Evolutionary conservation across 2,329 filamentous ascomycete species (phyloP).

Genomic region (Fusarium buharicum): DNA sequence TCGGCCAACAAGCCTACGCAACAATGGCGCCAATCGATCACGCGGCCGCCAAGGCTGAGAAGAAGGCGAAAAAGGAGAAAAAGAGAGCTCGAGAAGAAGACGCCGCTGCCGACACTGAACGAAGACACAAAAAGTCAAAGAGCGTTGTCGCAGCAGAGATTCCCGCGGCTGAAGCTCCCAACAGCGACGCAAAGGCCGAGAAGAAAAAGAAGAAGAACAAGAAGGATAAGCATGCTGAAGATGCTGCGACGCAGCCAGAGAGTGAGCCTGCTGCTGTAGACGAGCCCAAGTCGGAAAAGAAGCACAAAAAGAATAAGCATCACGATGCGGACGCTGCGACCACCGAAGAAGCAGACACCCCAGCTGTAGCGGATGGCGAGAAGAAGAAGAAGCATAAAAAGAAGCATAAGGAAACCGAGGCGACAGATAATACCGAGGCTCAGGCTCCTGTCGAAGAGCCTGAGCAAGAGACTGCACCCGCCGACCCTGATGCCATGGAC

Average conservation of each 20-base stretch:
- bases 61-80: conserved; percentile 57
- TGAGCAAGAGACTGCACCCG: conserved; percentile 22
- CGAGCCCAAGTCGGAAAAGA: conserved; percentile 42
- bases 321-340: conserved; percentile 32
- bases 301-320: conserved; percentile 49
- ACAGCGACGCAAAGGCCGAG: conserved; percentile 47
- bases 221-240: conserved; percentile 43
- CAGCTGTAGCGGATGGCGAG: conserved; percentile 28
- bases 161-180: conserved; percentile 37
- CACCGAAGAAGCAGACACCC: conserved; percentile 18
- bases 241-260: conserved; percentile 16
- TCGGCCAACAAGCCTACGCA: conserved; percentile 29
- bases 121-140: conserved; percentile 63
- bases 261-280: conserved; percentile 16
- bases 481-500: conserved; percentile 54
- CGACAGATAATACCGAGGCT: conserved; percentile 36
- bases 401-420: conserved; percentile 39
- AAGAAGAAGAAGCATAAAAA: conserved; percentile 49
- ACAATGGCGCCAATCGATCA: conserved; percentile 51
- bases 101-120: conserved; percentile 52
- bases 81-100: conserved; percentile 60
- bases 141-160: conserved; percentile 51
- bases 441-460: conserved; percentile 14
- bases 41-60: conserved; percentile 50
- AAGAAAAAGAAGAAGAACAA: conserved; percentile 49